Percentiles rank a stretch among this genome's conserved stretches.
Conservation (phyloP, 306 rosid genomes). For the Citrullus mucosospermus region DNA sequence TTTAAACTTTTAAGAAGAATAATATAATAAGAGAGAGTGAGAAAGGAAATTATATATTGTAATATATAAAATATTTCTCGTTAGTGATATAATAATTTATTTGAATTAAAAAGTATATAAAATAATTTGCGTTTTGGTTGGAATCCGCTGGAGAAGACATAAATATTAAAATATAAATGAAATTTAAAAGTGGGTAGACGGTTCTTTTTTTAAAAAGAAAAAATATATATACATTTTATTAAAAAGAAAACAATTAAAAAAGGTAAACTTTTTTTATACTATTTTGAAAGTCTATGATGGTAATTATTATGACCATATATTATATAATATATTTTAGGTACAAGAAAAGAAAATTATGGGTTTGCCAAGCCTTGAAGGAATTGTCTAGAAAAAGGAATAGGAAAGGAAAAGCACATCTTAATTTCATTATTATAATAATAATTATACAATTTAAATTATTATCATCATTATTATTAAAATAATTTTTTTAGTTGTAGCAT, state of each 20-base stretch:
- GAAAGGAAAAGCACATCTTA: background rate
- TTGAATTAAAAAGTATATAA: slow-evolving; percentile 14
- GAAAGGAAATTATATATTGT: slow-evolving; percentile 16
- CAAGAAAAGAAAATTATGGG: background rate
- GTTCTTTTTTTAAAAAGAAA: slow-evolving; percentile 7
- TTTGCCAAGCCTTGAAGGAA: slow-evolving; percentile 1
- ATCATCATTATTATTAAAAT: background rate
- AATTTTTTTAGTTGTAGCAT: background rate
- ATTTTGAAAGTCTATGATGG: slow-evolving; percentile 16
- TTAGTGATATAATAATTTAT: slow-evolving; percentile 21
- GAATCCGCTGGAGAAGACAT: slow-evolving; percentile 43
- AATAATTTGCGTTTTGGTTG: slow-evolving; percentile 40
- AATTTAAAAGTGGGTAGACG: slow-evolving; percentile 45
- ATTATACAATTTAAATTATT: background rate
- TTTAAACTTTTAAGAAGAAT: slow-evolving; percentile 9
- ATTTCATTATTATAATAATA: background rate
- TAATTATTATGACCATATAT: background rate
- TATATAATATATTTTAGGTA: slow-evolving; percentile 4
- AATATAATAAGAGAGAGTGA: background rate
- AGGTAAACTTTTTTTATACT: slow-evolving; percentile 6
- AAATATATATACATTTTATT: background rate
- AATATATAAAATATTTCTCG: slow-evolving; percentile 21
- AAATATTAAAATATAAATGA: slow-evolving; percentile 31
- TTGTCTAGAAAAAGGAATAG: background rate
- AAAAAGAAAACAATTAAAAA: slow-evolving; percentile 17